Conservation (phyloP, 306 rosid genomes). For the Rosa rugosa region DNA sequence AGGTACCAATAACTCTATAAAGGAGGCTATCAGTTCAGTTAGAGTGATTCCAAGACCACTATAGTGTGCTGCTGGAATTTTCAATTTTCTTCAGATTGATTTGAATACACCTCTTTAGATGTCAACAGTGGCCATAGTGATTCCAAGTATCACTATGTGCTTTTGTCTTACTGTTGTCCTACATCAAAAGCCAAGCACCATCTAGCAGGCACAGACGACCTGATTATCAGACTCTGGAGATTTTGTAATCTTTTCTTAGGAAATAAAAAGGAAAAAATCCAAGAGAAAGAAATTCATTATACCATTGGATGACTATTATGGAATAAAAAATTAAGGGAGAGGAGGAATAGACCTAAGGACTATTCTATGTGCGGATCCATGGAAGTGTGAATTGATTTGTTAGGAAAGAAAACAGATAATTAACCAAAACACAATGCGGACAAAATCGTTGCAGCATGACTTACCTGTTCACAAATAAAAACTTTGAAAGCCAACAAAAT, state of each 20-base stretch:
- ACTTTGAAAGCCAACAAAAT: conserved; percentile 70
- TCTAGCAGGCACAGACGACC: not conserved
- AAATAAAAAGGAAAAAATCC: not conserved
- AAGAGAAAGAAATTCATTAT: not conserved
- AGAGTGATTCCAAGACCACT: not conserved
- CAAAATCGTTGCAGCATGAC: not conserved
- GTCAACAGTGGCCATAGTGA: not conserved
- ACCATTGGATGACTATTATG: not conserved
- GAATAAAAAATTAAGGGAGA: too few relatives aligned
- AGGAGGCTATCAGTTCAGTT: not conserved
- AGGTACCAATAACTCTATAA: not conserved
- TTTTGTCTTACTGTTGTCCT: not conserved
- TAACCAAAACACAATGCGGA: not conserved
- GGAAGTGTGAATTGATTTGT: not conserved
- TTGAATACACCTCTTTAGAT: not conserved
- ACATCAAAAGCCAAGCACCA: not conserved
- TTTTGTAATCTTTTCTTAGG: not conserved
- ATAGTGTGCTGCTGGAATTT: not conserved
- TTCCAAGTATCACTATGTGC: not conserved
- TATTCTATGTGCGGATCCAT: not conserved
- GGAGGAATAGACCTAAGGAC: too few relatives aligned
- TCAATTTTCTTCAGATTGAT: too few relatives aligned
- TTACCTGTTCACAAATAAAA: conserved; percentile 65
- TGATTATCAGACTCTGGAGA: not conserved
- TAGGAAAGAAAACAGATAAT: not conserved